A percentile compares a stretch with the other conserved stretches of the same genome.
Evolutionary conservation across 208 protist species (phyloP).

Genomic region (Leishmania amazonensis): DNA sequence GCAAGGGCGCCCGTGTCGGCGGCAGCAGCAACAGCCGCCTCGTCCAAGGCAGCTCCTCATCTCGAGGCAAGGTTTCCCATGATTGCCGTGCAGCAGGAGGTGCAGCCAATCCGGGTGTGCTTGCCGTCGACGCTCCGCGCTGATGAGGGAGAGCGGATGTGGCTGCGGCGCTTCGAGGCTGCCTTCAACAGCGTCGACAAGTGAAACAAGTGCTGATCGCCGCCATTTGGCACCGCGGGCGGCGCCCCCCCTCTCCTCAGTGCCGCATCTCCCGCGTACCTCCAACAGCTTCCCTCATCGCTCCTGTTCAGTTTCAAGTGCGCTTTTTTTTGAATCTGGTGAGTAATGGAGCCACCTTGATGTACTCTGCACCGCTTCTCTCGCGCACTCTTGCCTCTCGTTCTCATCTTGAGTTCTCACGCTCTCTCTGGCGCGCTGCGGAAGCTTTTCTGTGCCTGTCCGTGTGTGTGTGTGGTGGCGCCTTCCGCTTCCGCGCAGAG

Average conservation of each 20-base stretch:
- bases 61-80: conserved; percentile 23
- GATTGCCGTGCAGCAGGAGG: conserved; percentile 41
- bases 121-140: conserved; percentile 47
- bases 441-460: no score
- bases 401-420: background rate
- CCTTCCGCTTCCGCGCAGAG: no score
- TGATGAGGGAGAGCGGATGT: conserved; percentile 38
- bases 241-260: background rate
- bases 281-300: background rate
- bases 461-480: no score
- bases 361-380: background rate
- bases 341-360: background rate
- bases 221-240: background rate
- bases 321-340: background rate
- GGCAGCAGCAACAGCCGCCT: conserved; percentile 11
- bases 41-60: conserved; percentile 2
- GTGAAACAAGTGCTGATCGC: background rate
- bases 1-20: background rate
- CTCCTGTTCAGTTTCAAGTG: background rate
- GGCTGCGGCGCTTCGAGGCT: conserved; percentile 47
- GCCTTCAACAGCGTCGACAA: conserved; percentile 11
- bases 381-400: background rate
- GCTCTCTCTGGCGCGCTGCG: no score
- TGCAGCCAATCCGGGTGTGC: conserved; percentile 58
- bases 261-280: background rate